phyloP scores from a whole-genome alignment of 2,329 filamentous ascomycete genomes.

The Chrysoporthe austroafricana region DNA sequence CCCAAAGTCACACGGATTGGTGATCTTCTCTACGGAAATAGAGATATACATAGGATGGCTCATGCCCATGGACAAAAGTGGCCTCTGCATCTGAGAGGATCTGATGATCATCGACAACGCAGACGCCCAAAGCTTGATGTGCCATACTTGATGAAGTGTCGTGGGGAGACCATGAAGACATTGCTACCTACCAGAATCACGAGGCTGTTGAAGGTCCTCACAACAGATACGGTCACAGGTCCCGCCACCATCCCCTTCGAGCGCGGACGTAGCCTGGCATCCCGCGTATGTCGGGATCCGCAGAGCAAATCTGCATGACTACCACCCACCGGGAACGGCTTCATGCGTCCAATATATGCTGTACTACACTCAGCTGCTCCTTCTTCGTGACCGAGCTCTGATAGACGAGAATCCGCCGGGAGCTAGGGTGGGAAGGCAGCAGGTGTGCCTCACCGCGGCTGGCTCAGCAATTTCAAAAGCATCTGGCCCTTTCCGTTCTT shows the following conservation, averaged over 20 bases:
- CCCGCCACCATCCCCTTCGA: slow-evolving; percentile 27
- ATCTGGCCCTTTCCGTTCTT: neutral
- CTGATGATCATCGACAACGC: slow-evolving; percentile 17
- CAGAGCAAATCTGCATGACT: neutral
- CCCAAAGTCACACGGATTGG: slow-evolving; percentile 38
- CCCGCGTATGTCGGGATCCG: slow-evolving; percentile 5
- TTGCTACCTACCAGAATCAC: neutral
- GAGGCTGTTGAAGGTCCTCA: slow-evolving; percentile 3
- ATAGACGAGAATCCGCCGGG: neutral
- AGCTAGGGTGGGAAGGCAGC: neutral
- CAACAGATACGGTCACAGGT: slow-evolving; percentile 29
- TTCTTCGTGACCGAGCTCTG: neutral
- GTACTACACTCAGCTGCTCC: neutral
- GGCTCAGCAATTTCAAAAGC: neutral
- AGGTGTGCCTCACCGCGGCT: neutral
- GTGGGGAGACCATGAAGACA: neutral
- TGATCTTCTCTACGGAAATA: slow-evolving; percentile 12
- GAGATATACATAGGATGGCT: slow-evolving; percentile 19
- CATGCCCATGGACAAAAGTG: slow-evolving; percentile 3
- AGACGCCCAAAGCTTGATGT: slow-evolving; percentile 10
- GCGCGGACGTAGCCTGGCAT: slow-evolving; percentile 22
- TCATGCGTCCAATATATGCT: neutral
- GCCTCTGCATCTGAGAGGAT: slow-evolving; percentile 15
- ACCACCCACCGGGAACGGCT: slow-evolving; percentile 1
- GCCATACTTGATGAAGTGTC: slow-evolving; percentile 10